A percentile compares a stretch with the other conserved stretches of the same genome.
These are phyloP conservation scores for Cryomyces minteri DNA, from an alignment of 495 filamentous ascomycete genomes.

Conservation along the genomic window DNA sequence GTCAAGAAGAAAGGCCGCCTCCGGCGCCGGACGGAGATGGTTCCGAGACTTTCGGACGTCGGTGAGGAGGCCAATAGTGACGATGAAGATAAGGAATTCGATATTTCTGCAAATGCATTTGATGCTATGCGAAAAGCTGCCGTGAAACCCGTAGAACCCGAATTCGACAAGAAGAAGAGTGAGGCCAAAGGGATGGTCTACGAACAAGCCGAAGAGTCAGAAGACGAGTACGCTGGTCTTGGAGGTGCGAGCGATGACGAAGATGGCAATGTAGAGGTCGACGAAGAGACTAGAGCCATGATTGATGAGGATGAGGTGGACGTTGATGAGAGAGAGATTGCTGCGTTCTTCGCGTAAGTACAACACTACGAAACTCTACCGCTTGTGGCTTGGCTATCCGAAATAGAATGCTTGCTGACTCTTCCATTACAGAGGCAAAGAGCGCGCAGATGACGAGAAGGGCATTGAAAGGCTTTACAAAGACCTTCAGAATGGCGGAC, in stretches of 20 bases:
- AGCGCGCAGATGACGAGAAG: slow-evolving; percentile 56
- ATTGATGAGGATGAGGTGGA: slow-evolving; percentile 65
- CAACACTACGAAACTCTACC: slow-evolving; percentile 1
- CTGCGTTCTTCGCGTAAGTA: slow-evolving; percentile 77
- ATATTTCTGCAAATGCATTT: slow-evolving; percentile 42
- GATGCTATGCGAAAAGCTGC: slow-evolving; percentile 55
- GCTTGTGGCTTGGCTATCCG: background rate
- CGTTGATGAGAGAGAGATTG: slow-evolving; percentile 60
- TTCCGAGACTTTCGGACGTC: slow-evolving; percentile 17
- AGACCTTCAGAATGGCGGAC: slow-evolving; percentile 71
- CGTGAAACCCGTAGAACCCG: slow-evolving; percentile 29
- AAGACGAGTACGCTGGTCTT: slow-evolving; percentile 93
- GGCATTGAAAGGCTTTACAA: slow-evolving; percentile 76
- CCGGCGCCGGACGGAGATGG: slow-evolving; percentile 25
- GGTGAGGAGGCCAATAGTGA: slow-evolving; percentile 17
- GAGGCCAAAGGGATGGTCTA: slow-evolving; percentile 76
- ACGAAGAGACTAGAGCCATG: slow-evolving; percentile 59
- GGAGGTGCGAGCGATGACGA: slow-evolving; percentile 85
- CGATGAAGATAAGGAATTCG: slow-evolving; percentile 12
- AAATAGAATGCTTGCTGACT: slow-evolving; percentile 3
- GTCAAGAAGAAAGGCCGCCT: slow-evolving; percentile 40
- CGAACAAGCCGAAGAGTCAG: slow-evolving; percentile 91
- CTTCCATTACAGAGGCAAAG: slow-evolving; percentile 32
- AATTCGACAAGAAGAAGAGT: slow-evolving; percentile 72
- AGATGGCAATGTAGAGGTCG: slow-evolving; percentile 44